Evolutionary conservation across 192 early-diverging fungal species (phyloP).

Genomic region (Backusella tuberculispora): DNA sequence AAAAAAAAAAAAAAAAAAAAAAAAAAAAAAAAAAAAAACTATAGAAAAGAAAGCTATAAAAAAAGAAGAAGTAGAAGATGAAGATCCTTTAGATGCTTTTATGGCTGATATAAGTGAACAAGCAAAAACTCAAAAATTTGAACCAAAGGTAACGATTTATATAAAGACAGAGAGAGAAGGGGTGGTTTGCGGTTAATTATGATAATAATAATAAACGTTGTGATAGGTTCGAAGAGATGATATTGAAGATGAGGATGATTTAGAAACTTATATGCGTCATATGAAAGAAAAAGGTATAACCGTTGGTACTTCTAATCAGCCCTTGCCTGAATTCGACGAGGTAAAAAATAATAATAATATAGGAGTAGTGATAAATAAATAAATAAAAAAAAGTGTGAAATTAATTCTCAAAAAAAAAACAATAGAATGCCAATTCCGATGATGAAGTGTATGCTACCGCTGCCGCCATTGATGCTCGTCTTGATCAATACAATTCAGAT

Average conservation of each 20-base stretch:
- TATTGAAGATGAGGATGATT: constrained; percentile 76
- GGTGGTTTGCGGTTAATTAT: neutral
- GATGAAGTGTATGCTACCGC: constrained; percentile 88
- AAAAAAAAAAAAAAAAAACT: neutral
- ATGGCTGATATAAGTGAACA: constrained; percentile 74
- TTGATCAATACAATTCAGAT: constrained; percentile 39
- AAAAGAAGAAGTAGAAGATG: constrained; percentile 45
- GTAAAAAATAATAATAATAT: too few species aligned
- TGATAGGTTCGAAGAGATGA: constrained; percentile 60
- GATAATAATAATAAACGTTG: neutral
- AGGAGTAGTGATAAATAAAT: too few species aligned
- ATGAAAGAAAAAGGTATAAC: constrained; percentile 77
- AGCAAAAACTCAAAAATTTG: constrained; percentile 48
- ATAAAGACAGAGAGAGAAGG: neutral
- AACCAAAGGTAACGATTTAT: constrained; percentile 41
- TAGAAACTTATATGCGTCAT: constrained; percentile 75
- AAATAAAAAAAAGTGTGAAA: neutral
- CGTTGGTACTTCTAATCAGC: constrained; percentile 60
- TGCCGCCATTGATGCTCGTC: constrained; percentile 60
- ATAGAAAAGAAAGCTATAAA: neutral
- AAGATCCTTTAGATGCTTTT: constrained; percentile 84
- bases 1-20: too few species aligned
- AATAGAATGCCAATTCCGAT: constrained; percentile 65
- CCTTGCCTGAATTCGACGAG: constrained; percentile 44
- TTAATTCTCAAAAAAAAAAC: constrained; percentile 5